Base-by-base conservation (phyloP, 108 stramenopile genomes). In the Cyclostephanos tholiformis region DNA sequence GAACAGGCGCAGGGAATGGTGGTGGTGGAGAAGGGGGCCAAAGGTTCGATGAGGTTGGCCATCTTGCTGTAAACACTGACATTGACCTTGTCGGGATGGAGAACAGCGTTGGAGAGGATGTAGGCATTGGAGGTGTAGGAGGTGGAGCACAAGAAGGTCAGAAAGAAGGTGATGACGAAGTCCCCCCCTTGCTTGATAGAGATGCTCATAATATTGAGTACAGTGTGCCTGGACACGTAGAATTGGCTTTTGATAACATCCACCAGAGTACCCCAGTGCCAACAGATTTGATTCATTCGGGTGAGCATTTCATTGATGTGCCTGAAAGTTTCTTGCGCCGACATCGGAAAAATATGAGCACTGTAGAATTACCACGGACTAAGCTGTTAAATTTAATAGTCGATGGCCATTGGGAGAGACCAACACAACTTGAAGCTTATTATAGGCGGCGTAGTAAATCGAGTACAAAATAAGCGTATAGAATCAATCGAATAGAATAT, bases 391-490 rank as follows among this genome's bases (percentile, higher is more conserved):
- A 20, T 16, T 19, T 53, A 20, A 53, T 53, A 25, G 52, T 20
- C 9, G 19, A 53, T 19, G 52, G 52, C 20, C 52, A 53, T 53
- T 53, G 52, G 52, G 52, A 53, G 52, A 53, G 52, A 53, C 52
- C 52, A 25, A 53, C 19, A 9, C 52, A n/a, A 19, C 14, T 53
- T 20, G 52, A 25, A 50, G 19, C n/a, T 20, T 32, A 32, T 32
- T 32, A 32, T 32, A 32, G 32, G 32, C 32, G 32, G 32, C 32
- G 32, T 32, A 32, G 32, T 32, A 32, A 4, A 32, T 32, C 32
- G 32, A 53, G n/a, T 53, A 20, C 52, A 20, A 53, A 19, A 53
- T 25, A 25, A 53, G 25, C 20, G 49, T 50, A 50, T 4, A 50
- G 49, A 50, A 50, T 50, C 49, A 50, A 25, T 53, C 25, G 52